Percentiles rank a stretch among this genome's conserved stretches.
phyloP scores from a whole-genome alignment of 2,329 filamentous ascomycete species.

The Aspergillus floridensis region DNA sequence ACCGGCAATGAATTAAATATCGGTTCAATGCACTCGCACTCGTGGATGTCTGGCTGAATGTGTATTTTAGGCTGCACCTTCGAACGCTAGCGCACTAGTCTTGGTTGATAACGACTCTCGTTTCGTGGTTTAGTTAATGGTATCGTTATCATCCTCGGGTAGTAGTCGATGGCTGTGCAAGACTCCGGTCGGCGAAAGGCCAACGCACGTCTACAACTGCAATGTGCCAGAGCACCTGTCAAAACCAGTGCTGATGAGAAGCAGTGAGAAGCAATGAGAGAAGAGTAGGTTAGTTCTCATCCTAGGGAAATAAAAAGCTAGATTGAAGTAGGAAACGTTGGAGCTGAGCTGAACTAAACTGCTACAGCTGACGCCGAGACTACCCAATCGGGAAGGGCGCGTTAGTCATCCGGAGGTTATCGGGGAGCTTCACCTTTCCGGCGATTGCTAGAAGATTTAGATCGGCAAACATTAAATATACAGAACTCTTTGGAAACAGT shows the following conservation, averaged over 20 bases:
- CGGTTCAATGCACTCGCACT: not conserved
- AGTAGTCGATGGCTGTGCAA: not conserved
- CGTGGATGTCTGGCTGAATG: not conserved
- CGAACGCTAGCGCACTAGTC: slow-evolving; percentile 2
- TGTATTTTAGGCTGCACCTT: not conserved
- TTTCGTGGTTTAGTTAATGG: too few species aligned
- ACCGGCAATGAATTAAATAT: not conserved
- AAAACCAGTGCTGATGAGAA: not conserved
- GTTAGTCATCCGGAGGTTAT: not conserved
- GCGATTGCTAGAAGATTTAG: not conserved
- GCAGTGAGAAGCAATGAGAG: not conserved
- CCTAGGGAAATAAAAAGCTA: not conserved
- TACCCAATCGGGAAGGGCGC: not conserved
- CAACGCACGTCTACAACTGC: not conserved
- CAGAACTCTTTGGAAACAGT: not conserved
- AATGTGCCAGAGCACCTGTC: not conserved
- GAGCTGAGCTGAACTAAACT: not conserved
- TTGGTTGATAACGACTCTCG: not conserved
- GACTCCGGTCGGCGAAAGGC: not conserved
- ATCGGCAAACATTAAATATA: not conserved
- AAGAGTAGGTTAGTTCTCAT: not conserved
- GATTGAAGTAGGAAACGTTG: not conserved
- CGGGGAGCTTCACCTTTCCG: not conserved
- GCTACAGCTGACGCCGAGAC: not conserved
- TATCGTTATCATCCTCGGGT: not conserved